Percentiles rank a stretch among this genome's conserved stretches.
These are phyloP conservation scores for Diplosphaera chodatii DNA, from an alignment of 139 green algal genomes.

Conservation along the genomic window DNA sequence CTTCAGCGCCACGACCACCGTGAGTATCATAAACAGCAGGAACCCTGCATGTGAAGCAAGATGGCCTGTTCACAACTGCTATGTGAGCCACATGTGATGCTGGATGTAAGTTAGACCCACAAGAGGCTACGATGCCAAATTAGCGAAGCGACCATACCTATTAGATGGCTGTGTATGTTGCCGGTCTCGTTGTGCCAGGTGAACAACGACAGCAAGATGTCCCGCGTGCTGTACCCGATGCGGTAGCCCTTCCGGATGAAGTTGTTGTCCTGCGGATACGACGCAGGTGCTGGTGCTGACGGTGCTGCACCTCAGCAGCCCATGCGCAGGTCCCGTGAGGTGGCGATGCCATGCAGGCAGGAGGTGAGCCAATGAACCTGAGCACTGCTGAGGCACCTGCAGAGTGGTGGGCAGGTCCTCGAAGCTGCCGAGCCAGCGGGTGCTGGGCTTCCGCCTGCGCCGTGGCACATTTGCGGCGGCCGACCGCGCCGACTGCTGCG, in stretches of 20 bases:
- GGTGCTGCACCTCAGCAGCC: too few species aligned
- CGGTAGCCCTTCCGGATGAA: conserved; percentile 47
- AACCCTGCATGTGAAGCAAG: too few species aligned
- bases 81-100: too few species aligned
- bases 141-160: too few species aligned
- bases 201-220: conserved; percentile 71
- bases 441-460: background rate
- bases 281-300: too few species aligned
- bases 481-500: background rate
- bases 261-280: background rate
- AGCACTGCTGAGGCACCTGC: too few species aligned
- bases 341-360: too few species aligned
- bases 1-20: conserved; percentile 33
- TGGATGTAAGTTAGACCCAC: too few species aligned
- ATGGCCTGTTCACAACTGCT: too few species aligned
- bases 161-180: conserved; percentile 87
- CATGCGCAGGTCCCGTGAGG: too few species aligned
- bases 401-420: background rate
- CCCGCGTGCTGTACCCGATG: conserved; percentile 36
- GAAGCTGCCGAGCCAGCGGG: background rate
- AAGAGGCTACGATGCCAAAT: too few species aligned
- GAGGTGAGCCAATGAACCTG: too few species aligned
- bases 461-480: background rate
- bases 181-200: conserved; percentile 90
- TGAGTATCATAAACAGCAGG: conserved; percentile 58